Percentiles rank a stretch among this genome's conserved stretches.
Conservation (phyloP, 352 stramenopile genomes). For the Thalassiosira hispida region DNA sequence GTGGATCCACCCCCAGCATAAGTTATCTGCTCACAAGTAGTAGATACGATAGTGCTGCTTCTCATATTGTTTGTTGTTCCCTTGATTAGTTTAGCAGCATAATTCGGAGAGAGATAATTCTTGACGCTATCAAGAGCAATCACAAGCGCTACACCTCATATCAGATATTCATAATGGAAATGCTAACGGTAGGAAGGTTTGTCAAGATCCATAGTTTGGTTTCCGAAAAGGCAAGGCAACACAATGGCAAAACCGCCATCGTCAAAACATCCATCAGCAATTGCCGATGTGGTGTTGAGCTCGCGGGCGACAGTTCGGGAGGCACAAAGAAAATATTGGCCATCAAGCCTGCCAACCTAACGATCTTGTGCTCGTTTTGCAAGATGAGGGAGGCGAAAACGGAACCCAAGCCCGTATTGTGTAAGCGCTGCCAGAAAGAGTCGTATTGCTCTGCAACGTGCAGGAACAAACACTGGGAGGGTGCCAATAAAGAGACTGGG, state of each 20-base stretch:
- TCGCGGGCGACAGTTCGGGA: background rate
- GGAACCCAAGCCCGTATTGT: constrained; percentile 1
- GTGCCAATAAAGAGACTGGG: constrained; percentile 7
- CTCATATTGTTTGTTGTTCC: no score
- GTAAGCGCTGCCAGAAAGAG: background rate
- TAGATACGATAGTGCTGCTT: no score
- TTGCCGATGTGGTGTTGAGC: constrained; percentile 5
- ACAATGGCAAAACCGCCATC: constrained; percentile 29
- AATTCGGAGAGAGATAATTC: no score
- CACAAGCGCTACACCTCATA: no score
- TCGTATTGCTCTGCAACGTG: constrained; percentile 13
- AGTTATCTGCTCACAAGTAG: no score
- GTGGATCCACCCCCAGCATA: no score
- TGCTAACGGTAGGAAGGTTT: background rate
- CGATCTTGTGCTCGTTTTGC: constrained; percentile 21
- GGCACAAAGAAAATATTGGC: constrained; percentile 9
- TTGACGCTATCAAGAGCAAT: no score
- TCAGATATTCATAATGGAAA: no score
- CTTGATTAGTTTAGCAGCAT: no score
- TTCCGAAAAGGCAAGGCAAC: constrained; percentile 3
- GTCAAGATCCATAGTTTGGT: constrained; percentile 9
- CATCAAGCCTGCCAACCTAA: constrained; percentile 28
- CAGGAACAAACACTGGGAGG: constrained; percentile 24
- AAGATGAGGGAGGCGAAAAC: constrained; percentile 13
- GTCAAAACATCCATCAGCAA: constrained; percentile 11